Base-by-base conservation (phyloP, 208 protist genomes). In the Angomonas ambiguus region DNA sequence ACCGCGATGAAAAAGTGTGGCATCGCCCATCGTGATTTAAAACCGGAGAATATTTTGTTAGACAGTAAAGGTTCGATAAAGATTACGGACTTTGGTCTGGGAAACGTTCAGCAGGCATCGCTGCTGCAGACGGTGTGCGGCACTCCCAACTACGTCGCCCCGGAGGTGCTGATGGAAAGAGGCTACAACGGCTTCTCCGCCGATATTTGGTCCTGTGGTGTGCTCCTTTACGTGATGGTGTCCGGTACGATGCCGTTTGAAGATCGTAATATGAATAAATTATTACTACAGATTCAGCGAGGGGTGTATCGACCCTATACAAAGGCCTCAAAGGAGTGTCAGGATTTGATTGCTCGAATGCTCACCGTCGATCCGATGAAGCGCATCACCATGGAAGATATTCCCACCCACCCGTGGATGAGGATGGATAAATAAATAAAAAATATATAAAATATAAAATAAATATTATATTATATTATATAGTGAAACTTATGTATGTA, bases 161-260 rank as follows among this genome's bases (percentile, higher is more conserved):
- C 96, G 6, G 95, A 98, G 76, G 92, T 98, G 49, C 72, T 99
- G 10, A 84, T 83, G 73, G 86, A 94, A 42, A 77, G 82, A 22
- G 91, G 90, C 27, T 97, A 99, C 82, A 95, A 97, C 53, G 97
- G 95, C 10, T 66, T 91, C 11, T 88, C 88, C 16, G 95, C 98
- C 0, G 98, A 99, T 76, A 96, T 97, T 79, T 99, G 98, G 97
- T 89, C 83, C 60, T 96, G 94, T 53, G 98, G 98, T 33, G 95
- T 98, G 5, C 69, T 99, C 16, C 70, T 98, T n/a, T 99, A 97
- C 79, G 96, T 97, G 51, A 97, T 98, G 93, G 57, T 98, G 18
- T 77, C 92, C 1, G 96, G 94, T 2, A 80, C 83, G n/a, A 75
- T 97, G 11, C 96, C 96, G 1, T 98, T 98, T 56, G 97, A 95